Evolutionary conservation across 352 stramenopile species (phyloP), one percentile per base, ranked within the genome.

Genomic region (Discostella stelligera): DNA sequence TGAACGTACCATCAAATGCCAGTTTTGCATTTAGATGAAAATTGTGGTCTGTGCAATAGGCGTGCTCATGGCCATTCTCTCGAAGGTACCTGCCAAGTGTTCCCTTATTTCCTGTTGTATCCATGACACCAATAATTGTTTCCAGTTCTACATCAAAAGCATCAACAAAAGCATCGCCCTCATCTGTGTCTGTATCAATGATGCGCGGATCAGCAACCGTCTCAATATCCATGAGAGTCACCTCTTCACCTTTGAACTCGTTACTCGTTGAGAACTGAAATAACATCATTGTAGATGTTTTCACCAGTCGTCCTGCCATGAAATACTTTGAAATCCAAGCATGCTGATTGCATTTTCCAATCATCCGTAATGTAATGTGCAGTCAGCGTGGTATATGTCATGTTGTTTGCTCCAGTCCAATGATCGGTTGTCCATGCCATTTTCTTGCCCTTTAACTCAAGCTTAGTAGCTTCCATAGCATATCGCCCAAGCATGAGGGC

Each of bases 21-120:
- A 55, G 25, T 18, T 54, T 66, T 9, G 59, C 59, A 66, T 11
- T 53, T 16, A 50, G 11, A 32, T 66, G 58, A 37, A 66, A 53
- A 3, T 14, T 10, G 23, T 66, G 58, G 44, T 66, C 58, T 4
- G 32, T 53, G n/a, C 32, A 66, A 53, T 66, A 66, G 10, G 13
- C 16, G 14, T 66, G 32, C 21, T 66, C 58, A 18, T 32, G 13
- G 7, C 58, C 58, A 14, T 53, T 30, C 3, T 66, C n/a, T 23
- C 58, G 10, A 13, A 66, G 58, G 3, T 30, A 52, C 21, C 49
- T 27, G 7, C 58, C 58, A 10, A 66, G 30, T 53, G 18, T 50
- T 11, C 58, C 50, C 50, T 32, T 58, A 6, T 58, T 58, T 30
- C 50, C n/a, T 3, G 50, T 58, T 30, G 50, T 58, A 27, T 58